Conservation (phyloP, 495 filamentous ascomycete genomes). For the Haplographium delicatum region DNA sequence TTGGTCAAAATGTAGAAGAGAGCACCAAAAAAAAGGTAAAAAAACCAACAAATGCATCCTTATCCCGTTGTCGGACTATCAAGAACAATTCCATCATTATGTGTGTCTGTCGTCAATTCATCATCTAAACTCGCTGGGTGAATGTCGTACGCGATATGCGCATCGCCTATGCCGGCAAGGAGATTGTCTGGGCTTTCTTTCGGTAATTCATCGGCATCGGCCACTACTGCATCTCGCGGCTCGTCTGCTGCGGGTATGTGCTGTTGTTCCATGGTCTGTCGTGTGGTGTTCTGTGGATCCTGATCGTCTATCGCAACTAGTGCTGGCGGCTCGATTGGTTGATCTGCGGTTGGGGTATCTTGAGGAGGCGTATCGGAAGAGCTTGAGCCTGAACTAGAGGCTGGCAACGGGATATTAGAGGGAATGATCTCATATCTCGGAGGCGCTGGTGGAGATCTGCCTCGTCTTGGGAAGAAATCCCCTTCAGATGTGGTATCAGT, state of each 20-base stretch:
- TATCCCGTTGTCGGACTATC: slow-evolving; percentile 6
- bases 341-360: not conserved
- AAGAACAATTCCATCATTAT: slow-evolving; percentile 19
- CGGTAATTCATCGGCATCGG: not conserved
- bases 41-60: not conserved
- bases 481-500: slow-evolving; percentile 20
- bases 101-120: slow-evolving; percentile 25
- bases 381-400: slow-evolving; percentile 14
- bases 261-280: slow-evolving; percentile 15
- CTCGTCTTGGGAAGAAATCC: slow-evolving; percentile 22
- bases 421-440: slow-evolving; percentile 4
- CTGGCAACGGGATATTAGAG: slow-evolving; percentile 15
- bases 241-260: slow-evolving; percentile 9
- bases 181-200: slow-evolving; percentile 6
- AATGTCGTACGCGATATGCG: slow-evolving; percentile 9
- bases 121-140: slow-evolving; percentile 16
- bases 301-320: not conserved
- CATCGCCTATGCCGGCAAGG: slow-evolving; percentile 21
- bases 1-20: slow-evolving; percentile 1
- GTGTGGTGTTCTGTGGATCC: not conserved
- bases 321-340: not conserved
- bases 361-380: slow-evolving; percentile 4
- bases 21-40: not conserved
- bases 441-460: slow-evolving; percentile 21
- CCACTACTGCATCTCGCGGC: slow-evolving; percentile 21